Evolutionary conservation across 2,329 filamentous ascomycete species (phyloP).

Genomic region (Fusarium anguioides): DNA sequence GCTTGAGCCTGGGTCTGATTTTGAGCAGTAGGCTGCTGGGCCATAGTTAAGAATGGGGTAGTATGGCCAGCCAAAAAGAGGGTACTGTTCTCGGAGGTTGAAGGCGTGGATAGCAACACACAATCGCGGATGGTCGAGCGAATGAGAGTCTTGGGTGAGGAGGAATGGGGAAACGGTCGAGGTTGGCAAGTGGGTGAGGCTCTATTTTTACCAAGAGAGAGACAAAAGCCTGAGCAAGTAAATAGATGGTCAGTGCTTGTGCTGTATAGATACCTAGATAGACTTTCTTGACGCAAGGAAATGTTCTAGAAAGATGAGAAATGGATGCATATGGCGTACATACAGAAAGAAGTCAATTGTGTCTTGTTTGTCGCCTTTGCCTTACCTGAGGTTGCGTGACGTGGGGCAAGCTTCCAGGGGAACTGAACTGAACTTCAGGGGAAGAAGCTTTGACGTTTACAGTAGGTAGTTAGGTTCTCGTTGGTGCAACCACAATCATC

Average conservation of each 20-base stretch:
- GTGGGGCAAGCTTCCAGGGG: conserved; percentile 35
- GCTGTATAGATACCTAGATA: too few species aligned
- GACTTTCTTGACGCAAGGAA: conserved; percentile 21
- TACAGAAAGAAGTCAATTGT: conserved; percentile 21
- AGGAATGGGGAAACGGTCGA: conserved; percentile 13
- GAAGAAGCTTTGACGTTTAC: conserved; percentile 42
- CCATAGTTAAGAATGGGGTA: conserved; percentile 32
- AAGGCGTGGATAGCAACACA: conserved; percentile 30
- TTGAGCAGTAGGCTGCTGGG: conserved; percentile 35
- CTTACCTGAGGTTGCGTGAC: conserved; percentile 38
- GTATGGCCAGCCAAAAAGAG: conserved; percentile 5
- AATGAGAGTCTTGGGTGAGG: conserved; percentile 11
- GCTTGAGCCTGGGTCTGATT: conserved; percentile 31
- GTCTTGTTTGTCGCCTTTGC: conserved; percentile 21
- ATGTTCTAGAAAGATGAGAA: conserved; percentile 36
- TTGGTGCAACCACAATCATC: conserved; percentile 32
- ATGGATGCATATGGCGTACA: background rate
- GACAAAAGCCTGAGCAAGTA: background rate
- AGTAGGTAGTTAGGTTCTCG: too few species aligned
- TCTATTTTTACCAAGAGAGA: conserved; percentile 21
- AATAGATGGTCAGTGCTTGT: conserved; percentile 6
- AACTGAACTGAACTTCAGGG: too few species aligned
- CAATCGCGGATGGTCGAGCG: conserved; percentile 21
- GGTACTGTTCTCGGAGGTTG: conserved; percentile 18
- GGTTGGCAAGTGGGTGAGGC: conserved; percentile 15